Conservation (phyloP, 768 basidiomycete species). For the Holtermanniella nyarrowii region DNA sequence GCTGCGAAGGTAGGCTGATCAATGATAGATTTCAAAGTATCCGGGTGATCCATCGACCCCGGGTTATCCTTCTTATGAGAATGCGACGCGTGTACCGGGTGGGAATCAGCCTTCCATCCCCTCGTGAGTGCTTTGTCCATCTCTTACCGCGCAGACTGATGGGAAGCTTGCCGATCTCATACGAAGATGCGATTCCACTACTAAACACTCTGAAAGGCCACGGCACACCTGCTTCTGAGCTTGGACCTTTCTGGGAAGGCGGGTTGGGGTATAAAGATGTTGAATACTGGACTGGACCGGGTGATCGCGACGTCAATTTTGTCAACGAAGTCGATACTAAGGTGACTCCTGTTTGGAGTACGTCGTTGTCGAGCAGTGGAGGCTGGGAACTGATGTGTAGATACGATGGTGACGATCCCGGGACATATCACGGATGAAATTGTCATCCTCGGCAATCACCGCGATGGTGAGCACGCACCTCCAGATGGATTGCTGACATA, state of each 20-base stretch:
- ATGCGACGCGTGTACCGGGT: slow-evolving; percentile 54
- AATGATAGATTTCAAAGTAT: slow-evolving; percentile 15
- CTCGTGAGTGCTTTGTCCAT: slow-evolving; percentile 49
- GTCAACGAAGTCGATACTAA: slow-evolving; percentile 64
- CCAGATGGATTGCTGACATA: slow-evolving; percentile 1
- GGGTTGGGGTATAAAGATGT: slow-evolving; percentile 39
- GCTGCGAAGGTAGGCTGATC: neutral
- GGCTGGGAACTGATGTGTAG: slow-evolving; percentile 14
- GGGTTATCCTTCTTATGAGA: slow-evolving; percentile 73
- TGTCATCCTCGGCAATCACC: slow-evolving; percentile 75
- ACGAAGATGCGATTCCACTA: slow-evolving; percentile 65
- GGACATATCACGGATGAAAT: slow-evolving; percentile 55
- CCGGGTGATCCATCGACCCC: slow-evolving; percentile 66
- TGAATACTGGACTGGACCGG: slow-evolving; percentile 43
- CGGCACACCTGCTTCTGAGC: slow-evolving; percentile 35
- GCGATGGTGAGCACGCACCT: slow-evolving; percentile 69
- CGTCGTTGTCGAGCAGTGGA: slow-evolving; percentile 50
- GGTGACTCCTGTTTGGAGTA: slow-evolving; percentile 84
- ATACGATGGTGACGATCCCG: slow-evolving; percentile 33
- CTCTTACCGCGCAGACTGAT: slow-evolving; percentile 31
- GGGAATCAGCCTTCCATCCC: slow-evolving; percentile 40
- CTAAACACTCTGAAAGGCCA: slow-evolving; percentile 49
- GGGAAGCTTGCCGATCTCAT: slow-evolving; percentile 72
- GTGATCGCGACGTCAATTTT: slow-evolving; percentile 48
- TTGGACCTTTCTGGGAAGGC: slow-evolving; percentile 37